These are phyloP conservation scores for Fusarium dlaminii DNA, from an alignment of 2,329 filamentous ascomycete genomes.

Conservation along the genomic window DNA sequence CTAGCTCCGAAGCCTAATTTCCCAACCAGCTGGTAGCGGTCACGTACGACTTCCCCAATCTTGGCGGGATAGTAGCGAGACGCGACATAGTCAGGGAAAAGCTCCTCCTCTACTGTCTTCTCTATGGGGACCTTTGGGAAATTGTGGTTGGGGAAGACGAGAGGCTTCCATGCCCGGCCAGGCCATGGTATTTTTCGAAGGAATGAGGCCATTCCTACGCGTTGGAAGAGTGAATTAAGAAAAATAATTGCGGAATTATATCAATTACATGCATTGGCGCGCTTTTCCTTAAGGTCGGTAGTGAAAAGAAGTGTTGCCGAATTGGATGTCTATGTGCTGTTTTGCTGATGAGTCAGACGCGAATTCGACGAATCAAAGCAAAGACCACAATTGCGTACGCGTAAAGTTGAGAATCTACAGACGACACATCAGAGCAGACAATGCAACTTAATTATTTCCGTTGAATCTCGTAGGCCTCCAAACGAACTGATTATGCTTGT, in stretches of 20 bases:
- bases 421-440: neutral
- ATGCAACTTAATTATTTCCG: neutral
- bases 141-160: conserved; percentile 25
- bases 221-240: rapidly evolving
- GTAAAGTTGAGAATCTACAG: neutral
- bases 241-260: rapidly evolving
- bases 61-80: conserved; percentile 37
- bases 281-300: neutral
- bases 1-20: conserved; percentile 54
- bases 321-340: neutral
- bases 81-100: conserved; percentile 27
- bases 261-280: neutral
- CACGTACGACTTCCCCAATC: conserved; percentile 38
- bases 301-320: neutral
- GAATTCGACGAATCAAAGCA: neutral
- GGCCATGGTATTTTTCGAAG: conserved; percentile 16
- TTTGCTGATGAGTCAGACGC: neutral
- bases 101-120: conserved; percentile 35
- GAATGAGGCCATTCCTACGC: neutral
- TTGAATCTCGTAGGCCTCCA: rapidly evolving
- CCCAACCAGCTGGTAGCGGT: conserved; percentile 50
- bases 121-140: neutral
- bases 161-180: conserved; percentile 24
- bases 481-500: neutral
- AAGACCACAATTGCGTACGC: neutral